phyloP scores from a whole-genome alignment of 768 basidiomycete species.

The Pholiota conissans region DNA sequence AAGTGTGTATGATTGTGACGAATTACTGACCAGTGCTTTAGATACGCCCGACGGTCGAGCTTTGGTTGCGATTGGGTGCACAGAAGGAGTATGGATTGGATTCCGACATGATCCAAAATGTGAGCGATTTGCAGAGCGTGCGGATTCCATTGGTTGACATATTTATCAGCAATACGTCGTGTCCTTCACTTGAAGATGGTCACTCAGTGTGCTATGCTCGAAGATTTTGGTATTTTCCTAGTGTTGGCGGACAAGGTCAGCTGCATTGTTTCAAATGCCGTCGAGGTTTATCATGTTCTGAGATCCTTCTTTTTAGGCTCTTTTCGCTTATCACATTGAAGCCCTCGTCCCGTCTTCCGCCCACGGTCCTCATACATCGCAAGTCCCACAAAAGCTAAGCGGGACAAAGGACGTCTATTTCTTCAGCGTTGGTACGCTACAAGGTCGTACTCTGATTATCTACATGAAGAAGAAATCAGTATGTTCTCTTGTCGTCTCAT shows the following conservation, averaged over 20 bases:
- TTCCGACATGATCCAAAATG: slow-evolving; percentile 88
- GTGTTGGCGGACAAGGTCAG: slow-evolving; percentile 88
- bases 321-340: slow-evolving; percentile 96
- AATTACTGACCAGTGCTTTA: slow-evolving; percentile 28
- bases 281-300: neutral
- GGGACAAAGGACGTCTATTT: slow-evolving; percentile 93
- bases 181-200: slow-evolving; percentile 93
- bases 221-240: slow-evolving; percentile 95
- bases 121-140: slow-evolving; percentile 34
- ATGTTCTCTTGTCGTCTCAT: slow-evolving; percentile 11
- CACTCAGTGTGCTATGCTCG: slow-evolving; percentile 93
- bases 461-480: slow-evolving; percentile 96
- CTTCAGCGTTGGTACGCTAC: slow-evolving; percentile 89
- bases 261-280: neutral
- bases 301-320: slow-evolving; percentile 45
- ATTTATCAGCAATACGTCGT: slow-evolving; percentile 76
- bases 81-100: slow-evolving; percentile 97
- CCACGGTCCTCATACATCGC: slow-evolving; percentile 62
- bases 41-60: slow-evolving; percentile 84
- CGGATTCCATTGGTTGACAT: neutral
- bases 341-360: slow-evolving; percentile 90
- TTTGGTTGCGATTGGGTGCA: slow-evolving; percentile 91
- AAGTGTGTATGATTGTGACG: neutral
- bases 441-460: slow-evolving; percentile 85
- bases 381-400: slow-evolving; percentile 88